Evolutionary conservation across 1,139 yeast genomes (phyloP).

Genomic region (Yamadazyma atmosphaerica): DNA sequence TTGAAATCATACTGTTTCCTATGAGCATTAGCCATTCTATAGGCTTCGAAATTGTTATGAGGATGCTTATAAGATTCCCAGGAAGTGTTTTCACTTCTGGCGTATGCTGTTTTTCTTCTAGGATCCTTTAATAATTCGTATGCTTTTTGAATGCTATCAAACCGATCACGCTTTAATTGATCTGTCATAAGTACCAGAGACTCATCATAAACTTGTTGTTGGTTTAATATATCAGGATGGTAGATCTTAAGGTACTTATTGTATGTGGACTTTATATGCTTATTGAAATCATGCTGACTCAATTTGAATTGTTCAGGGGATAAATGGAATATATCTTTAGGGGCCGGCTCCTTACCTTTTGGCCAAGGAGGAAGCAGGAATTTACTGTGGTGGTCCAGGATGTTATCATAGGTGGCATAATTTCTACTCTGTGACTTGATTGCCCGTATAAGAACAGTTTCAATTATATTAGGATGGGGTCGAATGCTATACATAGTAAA

Average conservation of each 20-base stretch:
- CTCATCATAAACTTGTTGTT: conserved; percentile 25
- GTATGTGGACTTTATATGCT: conserved; percentile 54
- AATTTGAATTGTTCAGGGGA: conserved; percentile 18
- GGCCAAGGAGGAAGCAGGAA: conserved; percentile 58
- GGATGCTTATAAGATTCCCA: conserved; percentile 27
- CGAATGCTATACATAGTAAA: no score
- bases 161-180: conserved; percentile 55
- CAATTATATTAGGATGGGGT: neutral
- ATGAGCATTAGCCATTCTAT: conserved; percentile 42
- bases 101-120: conserved; percentile 34
- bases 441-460: neutral
- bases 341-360: conserved; percentile 54
- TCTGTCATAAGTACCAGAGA: conserved; percentile 29
- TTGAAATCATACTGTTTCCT: conserved; percentile 30
- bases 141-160: conserved; percentile 71
- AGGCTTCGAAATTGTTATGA: conserved; percentile 34
- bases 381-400: conserved; percentile 20
- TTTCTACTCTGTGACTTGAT: no score
- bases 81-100: conserved; percentile 24
- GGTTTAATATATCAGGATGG: conserved; percentile 73
- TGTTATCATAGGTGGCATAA: conserved; percentile 13
- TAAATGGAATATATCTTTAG: conserved; percentile 70
- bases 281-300: conserved; percentile 37
- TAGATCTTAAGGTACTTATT: conserved; percentile 71
- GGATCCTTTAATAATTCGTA: conserved; percentile 70